Evolutionary conservation across 352 stramenopile genomes (phyloP).

Genomic region (Phytophthora hibernalis): DNA sequence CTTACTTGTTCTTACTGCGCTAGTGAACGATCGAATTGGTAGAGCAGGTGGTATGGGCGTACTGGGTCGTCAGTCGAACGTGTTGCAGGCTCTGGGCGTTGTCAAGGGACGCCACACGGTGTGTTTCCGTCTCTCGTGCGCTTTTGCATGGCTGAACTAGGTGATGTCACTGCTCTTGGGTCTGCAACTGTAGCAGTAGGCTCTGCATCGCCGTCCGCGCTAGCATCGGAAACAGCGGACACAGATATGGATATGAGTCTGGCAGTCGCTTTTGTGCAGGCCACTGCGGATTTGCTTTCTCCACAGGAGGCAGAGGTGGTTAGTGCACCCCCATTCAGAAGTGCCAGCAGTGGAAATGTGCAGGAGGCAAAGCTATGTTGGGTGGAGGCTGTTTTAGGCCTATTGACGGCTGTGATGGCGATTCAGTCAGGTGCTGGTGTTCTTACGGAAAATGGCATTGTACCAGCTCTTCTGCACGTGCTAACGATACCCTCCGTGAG

Average conservation of each 20-base stretch:
- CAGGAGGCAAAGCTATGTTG: conserved; percentile 72
- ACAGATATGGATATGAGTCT: conserved; percentile 91
- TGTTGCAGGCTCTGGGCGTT: conserved; percentile 79
- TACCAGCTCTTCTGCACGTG: conserved; percentile 81
- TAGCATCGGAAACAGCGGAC: conserved; percentile 63
- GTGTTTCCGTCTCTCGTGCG: conserved; percentile 86
- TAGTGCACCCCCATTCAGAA: conserved; percentile 57
- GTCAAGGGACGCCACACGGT: conserved; percentile 78
- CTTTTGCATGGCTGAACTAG: conserved; percentile 79
- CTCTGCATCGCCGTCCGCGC: conserved; percentile 14
- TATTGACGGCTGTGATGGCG: conserved; percentile 77
- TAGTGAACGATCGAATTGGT: conserved; percentile 81
- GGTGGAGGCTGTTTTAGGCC: conserved; percentile 79
- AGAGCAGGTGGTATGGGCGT: conserved; percentile 70
- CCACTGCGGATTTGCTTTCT: conserved; percentile 78
- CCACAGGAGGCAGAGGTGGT: conserved; percentile 73
- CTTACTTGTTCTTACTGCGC: conserved; percentile 76
- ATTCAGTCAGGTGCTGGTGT: conserved; percentile 80
- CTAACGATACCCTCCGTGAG: conserved; percentile 67
- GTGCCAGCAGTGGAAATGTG: conserved; percentile 39
- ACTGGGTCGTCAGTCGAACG: conserved; percentile 81
- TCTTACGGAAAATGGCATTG: conserved; percentile 85
- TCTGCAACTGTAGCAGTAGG: conserved; percentile 10
- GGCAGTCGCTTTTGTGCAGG: conserved; percentile 88
- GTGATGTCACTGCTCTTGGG: conserved; percentile 35